Conservation (phyloP, 768 basidiomycete genomes). For the Suillus brevipes region DNA sequence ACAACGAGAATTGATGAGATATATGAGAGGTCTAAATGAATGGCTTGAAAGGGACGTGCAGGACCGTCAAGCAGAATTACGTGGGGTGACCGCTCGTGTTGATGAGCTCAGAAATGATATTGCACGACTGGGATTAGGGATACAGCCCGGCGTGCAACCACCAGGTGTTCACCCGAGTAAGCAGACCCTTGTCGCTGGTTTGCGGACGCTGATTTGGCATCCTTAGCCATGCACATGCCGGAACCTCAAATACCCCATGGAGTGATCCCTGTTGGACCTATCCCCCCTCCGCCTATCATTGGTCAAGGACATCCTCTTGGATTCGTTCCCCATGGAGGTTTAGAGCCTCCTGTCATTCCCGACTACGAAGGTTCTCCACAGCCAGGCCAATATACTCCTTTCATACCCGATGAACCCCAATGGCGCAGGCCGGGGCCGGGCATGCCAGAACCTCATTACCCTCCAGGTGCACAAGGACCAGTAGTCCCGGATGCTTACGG, state of each 20-base stretch:
- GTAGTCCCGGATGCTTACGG: slow-evolving; percentile 20
- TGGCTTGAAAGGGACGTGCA: slow-evolving; percentile 81
- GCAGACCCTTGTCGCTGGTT: not conserved
- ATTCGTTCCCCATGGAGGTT: slow-evolving; percentile 23
- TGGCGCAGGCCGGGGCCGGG: slow-evolving; percentile 11
- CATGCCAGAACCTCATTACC: slow-evolving; percentile 28
- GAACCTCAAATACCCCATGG: slow-evolving; percentile 25
- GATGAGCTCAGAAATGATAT: slow-evolving; percentile 46
- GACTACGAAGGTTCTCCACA: slow-evolving; percentile 4
- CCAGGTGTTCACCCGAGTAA: not conserved
- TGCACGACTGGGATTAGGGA: slow-evolving; percentile 45
- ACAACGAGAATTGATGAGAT: slow-evolving; percentile 77
- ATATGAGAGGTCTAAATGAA: slow-evolving; percentile 72
- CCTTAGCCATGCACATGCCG: slow-evolving; percentile 28
- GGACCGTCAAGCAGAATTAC: slow-evolving; percentile 75
- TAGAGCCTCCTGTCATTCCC: slow-evolving; percentile 27
- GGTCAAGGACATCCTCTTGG: slow-evolving; percentile 17
- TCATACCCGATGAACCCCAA: slow-evolving; percentile 25
- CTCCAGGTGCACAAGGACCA: slow-evolving; percentile 38
- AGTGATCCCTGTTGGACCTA: slow-evolving; percentile 19
- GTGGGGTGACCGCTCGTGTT: slow-evolving; percentile 63
- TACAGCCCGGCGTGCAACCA: slow-evolving; percentile 38
- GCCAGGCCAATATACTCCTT: slow-evolving; percentile 17
- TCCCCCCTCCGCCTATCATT: slow-evolving; percentile 19
- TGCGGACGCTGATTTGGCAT: not conserved